Evolutionary conservation across 495 filamentous ascomycete genomes (phyloP), one percentile per base, ranked within the genome.

Genomic region (Penicillium cinerascens): DNA sequence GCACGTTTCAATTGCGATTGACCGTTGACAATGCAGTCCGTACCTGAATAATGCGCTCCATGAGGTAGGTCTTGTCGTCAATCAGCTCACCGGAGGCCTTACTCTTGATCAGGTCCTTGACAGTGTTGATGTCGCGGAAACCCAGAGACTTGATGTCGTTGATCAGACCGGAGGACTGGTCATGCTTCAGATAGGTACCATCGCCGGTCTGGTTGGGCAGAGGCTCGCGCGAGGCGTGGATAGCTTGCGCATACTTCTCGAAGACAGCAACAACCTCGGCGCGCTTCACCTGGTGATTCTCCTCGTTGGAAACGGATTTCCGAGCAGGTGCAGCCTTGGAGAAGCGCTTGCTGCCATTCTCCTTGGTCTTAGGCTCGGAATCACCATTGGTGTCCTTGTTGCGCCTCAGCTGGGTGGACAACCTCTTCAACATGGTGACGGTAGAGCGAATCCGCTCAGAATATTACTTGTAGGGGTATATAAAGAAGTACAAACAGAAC

Each of bases 11-110:
- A 40, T 23, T 25, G 0, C 38, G 42, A 56, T 47, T 36, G 44
- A 16, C 21, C 20, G 1, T n/a, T 29, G 8, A 15, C 7, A 20
- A 6, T 23, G n/a, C 8, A 37, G 29, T 44, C 40, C 63, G 52
- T 61, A 73, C 70, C 70, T 88, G 85, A 60, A 89, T 89, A 44
- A 86, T 75, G n/a, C 76, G 76, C 62, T 92, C 88, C 86, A 91
- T 90, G 51, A 87, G 69, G 73, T 86, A 84, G 17, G 86, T 89
- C 74, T 91, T 92, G 66, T 93, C 89, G 55, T 90, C 83, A 0
- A 71, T 56, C 18, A 82, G 56, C 47, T 84, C 79, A 16, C 87
- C 82, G 16, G 70, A 71, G 18, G 67, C 70, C 63, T 83, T 80
- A 47, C 56, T 72, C 56, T 74, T 70, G 51, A 82, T 68, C 25